Base-by-base conservation (phyloP, 2,329 filamentous ascomycete genomes). In the Epichloe uncinata region DNA sequence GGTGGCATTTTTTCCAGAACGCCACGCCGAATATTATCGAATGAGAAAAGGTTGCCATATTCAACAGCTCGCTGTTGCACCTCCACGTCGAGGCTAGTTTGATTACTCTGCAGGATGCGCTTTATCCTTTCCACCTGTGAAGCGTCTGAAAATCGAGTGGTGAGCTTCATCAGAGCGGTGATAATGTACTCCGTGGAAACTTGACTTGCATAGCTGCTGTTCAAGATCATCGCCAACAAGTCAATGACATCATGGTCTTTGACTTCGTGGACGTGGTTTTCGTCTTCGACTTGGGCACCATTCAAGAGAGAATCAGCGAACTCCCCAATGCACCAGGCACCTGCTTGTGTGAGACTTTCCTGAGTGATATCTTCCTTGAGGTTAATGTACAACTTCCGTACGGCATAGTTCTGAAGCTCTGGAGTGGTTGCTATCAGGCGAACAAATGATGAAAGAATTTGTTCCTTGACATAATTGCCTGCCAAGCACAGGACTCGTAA, bases 311-410 rank as follows among this genome's bases (percentile, higher is more conserved):
- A 80, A 66, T 98, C 93, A 12, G 88, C 91, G 62, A 90, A 98
- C 69, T 98, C 93, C 62, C 94, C 93, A 64, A 98, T 95, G 49
- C 93, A 94, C 93, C 93, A 98, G 6, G 93, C 85, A 37, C 87
- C 93, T 46, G 91, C 89, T 54, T 97, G 78, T 8, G 89, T 96
- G 55, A 98, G 71, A 55, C 89, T 94, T 68, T 98, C 94, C 65
- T 98, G 93, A 2, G 91, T 96, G 59, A 98, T 96, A 60, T 98
- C 93, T 57, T 95, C 93, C 66, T 93, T 95, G 50, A 98, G 72
- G 53, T 85, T 86, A 18, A 82, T 75, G 65, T 96, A 98, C 6
- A 98, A 74, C 66, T 97, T 98, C 63, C 96, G 93, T 4, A 91
- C 91, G 1, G 89, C 90, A 63, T 98, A 98, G 0, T 90, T 95